Evolutionary conservation across 768 basidiomycete genomes (phyloP).

Genomic region (Lactarius hengduanensis): DNA sequence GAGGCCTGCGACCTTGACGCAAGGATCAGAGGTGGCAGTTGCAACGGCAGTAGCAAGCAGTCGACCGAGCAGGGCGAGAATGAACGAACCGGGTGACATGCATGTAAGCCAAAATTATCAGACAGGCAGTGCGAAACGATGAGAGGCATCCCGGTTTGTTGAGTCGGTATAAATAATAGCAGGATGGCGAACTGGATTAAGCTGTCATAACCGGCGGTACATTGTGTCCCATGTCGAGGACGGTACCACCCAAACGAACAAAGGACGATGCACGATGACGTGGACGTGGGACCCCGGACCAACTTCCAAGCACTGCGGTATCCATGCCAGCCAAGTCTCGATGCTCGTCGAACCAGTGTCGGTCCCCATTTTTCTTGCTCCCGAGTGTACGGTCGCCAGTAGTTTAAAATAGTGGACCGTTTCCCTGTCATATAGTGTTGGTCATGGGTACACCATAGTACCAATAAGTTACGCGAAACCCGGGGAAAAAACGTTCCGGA

Average conservation of each 20-base stretch:
- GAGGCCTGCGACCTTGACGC: conserved; percentile 38
- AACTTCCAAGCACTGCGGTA: neutral
- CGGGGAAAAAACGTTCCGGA: neutral
- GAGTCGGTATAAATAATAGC: neutral
- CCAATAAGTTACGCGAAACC: neutral
- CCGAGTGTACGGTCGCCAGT: neutral
- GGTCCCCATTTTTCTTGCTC: neutral
- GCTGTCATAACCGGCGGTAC: neutral
- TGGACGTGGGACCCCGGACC: too few relatives aligned
- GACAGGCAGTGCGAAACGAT: neutral
- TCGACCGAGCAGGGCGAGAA: neutral
- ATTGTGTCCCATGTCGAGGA: neutral
- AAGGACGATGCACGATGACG: too few relatives aligned
- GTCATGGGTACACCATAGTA: too few relatives aligned
- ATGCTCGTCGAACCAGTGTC: neutral
- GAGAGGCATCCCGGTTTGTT: neutral
- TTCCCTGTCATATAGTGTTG: neutral
- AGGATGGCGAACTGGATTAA: neutral
- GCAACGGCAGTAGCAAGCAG: neutral
- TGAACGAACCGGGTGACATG: neutral
- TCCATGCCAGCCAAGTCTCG: neutral
- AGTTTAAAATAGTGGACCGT: too few relatives aligned
- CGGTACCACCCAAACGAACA: neutral
- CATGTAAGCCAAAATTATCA: conserved; percentile 1
- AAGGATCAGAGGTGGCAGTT: conserved; percentile 34